phyloP scores from a whole-genome alignment of 1,284 basidiomycete species.

The Mycena citricolor region DNA sequence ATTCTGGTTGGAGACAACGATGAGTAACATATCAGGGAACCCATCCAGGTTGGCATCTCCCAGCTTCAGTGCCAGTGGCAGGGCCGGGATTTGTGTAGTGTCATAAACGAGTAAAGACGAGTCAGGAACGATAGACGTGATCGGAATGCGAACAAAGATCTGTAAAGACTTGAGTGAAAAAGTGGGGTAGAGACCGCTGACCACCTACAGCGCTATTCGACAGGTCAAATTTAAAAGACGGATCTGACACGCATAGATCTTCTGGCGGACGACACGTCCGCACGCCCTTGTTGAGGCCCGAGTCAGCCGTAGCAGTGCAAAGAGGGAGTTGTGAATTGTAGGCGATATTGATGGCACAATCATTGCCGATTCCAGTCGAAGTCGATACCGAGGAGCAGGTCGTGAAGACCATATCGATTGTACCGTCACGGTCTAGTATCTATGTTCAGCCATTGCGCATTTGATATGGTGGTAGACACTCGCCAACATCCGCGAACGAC shows the following conservation, averaged over 20 bases:
- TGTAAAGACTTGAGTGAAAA: slow-evolving; percentile 30
- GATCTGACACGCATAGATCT: slow-evolving; percentile 81
- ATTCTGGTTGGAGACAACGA: slow-evolving; percentile 48
- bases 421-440: slow-evolving; percentile 87
- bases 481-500: slow-evolving; percentile 91
- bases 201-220: slow-evolving; percentile 52
- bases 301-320: slow-evolving; percentile 58
- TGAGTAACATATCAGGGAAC: slow-evolving; percentile 86
- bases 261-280: slow-evolving; percentile 74
- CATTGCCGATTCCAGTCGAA: slow-evolving; percentile 65
- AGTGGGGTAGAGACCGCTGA: slow-evolving; percentile 2
- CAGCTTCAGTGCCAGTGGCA: slow-evolving; percentile 79
- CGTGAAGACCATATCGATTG: slow-evolving; percentile 92
- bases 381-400: slow-evolving; percentile 75
- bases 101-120: slow-evolving; percentile 69
- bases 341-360: slow-evolving; percentile 87
- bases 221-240: slow-evolving; percentile 79
- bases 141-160: slow-evolving; percentile 68
- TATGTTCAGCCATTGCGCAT: no score
- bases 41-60: slow-evolving; percentile 96
- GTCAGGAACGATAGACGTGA: slow-evolving; percentile 61
- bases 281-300: slow-evolving; percentile 48
- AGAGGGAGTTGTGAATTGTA: slow-evolving; percentile 92
- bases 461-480: no score
- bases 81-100: slow-evolving; percentile 54